Evolutionary conservation across 169 alveolate genomes (phyloP), one percentile per base, ranked within the genome.

Genomic region (Eimeria sp.): DNA sequence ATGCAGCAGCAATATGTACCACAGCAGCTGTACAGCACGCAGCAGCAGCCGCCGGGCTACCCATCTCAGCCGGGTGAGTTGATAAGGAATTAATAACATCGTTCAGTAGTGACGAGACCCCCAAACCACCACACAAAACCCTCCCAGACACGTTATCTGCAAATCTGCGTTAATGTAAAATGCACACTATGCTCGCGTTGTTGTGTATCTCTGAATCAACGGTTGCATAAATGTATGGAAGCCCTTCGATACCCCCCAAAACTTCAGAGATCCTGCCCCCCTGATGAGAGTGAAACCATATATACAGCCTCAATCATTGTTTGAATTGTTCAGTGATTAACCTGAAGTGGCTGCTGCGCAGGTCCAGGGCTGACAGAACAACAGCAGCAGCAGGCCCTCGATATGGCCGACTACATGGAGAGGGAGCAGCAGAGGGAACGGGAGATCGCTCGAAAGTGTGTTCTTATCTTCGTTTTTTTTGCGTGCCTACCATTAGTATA

Each of bases 381-480:
- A 20, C 43, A 71, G 49, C 89, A 49, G 72, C 89, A 80, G 71
- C 91, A 85, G 76, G 56, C 91, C 54, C 52, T 85, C 14, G 78
- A 85, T 30, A 60, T 85, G 91, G 91, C 91, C 20, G 77, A 85
- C 77, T 85, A 85, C 91, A 30, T 85, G 56, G 91, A 85, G 46
- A 85, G 77, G 91, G 91, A 56, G 64, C 91, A 85, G 77, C 91
- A 85, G 91, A 76, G 91, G 37, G 91, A 85, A 58, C 91, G 91
- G 8, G 91, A 85, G 60, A 60, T 85, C 54, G 91, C 91, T 6
- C 74, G 91, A 11, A 85, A 85, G 91, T 85, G 66, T 49, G 91
- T 54, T 20, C 18, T 10, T n/a, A 9, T 40, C 77, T 43, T 68
- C 46, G 14, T 68, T 4, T 43, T 43, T 43, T 4, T 43, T 43